phyloP scores from a whole-genome alignment of 352 stramenopile species.

The Chrysophaeum taylorii region DNA sequence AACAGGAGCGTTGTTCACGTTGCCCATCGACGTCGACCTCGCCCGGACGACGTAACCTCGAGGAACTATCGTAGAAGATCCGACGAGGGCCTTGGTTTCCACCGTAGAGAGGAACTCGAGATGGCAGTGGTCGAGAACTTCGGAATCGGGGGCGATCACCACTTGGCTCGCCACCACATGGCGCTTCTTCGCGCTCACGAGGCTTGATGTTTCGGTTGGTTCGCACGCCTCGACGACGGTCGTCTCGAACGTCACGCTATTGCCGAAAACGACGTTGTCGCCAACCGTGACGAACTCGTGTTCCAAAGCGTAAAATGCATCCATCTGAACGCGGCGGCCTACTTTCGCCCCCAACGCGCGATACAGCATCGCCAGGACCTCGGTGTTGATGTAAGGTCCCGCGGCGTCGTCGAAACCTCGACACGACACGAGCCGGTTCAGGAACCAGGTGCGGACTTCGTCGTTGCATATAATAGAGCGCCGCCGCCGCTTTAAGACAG shows the following conservation, averaged over 20 bases:
- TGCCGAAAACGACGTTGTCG: conserved; percentile 45
- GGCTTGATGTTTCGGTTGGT: too few species aligned
- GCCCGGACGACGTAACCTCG: not conserved
- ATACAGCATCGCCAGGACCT: conserved; percentile 34
- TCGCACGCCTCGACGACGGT: not conserved
- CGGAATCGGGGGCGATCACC: not conserved
- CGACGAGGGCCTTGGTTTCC: not conserved
- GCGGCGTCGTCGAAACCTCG: not conserved
- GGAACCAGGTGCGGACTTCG: not conserved
- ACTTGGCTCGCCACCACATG: not conserved
- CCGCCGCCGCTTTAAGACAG: too few species aligned
- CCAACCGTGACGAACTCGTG: conserved; percentile 43
- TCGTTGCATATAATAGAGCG: too few species aligned
- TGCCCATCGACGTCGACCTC: not conserved
- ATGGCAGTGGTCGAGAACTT: not conserved
- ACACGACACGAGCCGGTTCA: not conserved
- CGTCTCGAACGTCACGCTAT: not conserved
- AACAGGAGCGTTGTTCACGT: too few species aligned
- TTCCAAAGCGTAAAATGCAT: conserved; percentile 31
- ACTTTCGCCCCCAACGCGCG: conserved; percentile 40
- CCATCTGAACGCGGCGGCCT: conserved; percentile 35
- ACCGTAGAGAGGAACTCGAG: not conserved
- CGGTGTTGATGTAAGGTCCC: conserved; percentile 24
- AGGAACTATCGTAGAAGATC: not conserved
- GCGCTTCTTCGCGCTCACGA: too few species aligned